Evolutionary conservation across 1,139 yeast species (phyloP).

Genomic region (Hanseniaspora uvarum): DNA sequence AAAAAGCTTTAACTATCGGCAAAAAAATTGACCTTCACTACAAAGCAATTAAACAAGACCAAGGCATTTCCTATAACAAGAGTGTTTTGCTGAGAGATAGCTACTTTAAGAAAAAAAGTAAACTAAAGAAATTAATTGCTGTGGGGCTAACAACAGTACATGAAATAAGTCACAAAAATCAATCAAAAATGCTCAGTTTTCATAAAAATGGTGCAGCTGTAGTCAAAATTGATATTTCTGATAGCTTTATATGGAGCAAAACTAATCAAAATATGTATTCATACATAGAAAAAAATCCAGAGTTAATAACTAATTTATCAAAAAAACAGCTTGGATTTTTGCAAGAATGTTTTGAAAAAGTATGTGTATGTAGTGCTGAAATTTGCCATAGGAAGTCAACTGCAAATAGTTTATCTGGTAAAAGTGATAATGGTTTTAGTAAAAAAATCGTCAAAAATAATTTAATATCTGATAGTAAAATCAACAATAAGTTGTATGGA

Average conservation of each 20-base stretch:
- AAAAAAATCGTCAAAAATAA: not conserved
- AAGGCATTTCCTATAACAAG: not conserved
- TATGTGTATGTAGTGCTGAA: not conserved
- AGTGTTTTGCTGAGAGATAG: not conserved
- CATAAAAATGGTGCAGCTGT: not conserved
- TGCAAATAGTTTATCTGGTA: not conserved
- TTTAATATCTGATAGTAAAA: not conserved
- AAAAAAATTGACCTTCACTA: not conserved
- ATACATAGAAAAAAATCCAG: not conserved
- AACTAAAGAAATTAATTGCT: not conserved
- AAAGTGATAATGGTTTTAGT: not conserved
- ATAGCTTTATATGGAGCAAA: not conserved
- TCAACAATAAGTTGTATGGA: not conserved
- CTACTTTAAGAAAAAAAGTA: not conserved
- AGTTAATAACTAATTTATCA: not conserved
- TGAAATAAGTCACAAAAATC: not conserved
- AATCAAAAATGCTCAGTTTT: not conserved
- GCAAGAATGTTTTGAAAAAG: not conserved
- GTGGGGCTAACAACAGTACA: not conserved
- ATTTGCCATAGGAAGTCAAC: not conserved
- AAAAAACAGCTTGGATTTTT: not conserved
- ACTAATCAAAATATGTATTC: not conserved
- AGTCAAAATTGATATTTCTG: not conserved
- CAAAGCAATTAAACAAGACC: not conserved
- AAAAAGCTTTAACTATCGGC: not conserved